These are phyloP conservation scores for Wickerhamomyces hampshirensis DNA, from an alignment of 805 yeast species.

Conservation along the genomic window DNA sequence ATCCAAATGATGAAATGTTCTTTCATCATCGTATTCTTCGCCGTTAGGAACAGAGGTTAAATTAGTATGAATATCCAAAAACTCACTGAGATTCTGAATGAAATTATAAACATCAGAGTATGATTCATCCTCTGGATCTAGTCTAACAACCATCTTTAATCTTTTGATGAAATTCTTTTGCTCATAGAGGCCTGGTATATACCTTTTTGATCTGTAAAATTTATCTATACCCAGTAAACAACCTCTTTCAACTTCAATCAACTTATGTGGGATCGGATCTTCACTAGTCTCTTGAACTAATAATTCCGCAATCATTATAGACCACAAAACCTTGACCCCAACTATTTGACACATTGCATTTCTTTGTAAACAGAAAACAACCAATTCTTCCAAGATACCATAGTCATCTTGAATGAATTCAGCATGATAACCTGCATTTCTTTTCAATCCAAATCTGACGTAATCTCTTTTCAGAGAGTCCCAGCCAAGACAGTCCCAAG, in stretches of 20 bases:
- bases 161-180: constrained; percentile 48
- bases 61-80: constrained; percentile 60
- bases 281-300: constrained; percentile 52
- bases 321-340: constrained; percentile 67
- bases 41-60: constrained; percentile 73
- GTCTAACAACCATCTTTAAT: constrained; percentile 42
- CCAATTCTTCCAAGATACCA: constrained; percentile 56
- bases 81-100: constrained; percentile 51
- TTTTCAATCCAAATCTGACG: constrained; percentile 52
- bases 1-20: constrained; percentile 73
- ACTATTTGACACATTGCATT: constrained; percentile 54
- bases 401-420: constrained; percentile 55
- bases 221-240: constrained; percentile 61
- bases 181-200: constrained; percentile 51
- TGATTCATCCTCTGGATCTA: constrained; percentile 65
- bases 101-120: constrained; percentile 44
- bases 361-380: constrained; percentile 65
- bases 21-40: constrained; percentile 80
- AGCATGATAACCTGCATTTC: constrained; percentile 68
- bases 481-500: constrained; percentile 78
- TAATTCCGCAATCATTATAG: constrained; percentile 64
- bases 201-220: constrained; percentile 51
- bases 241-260: constrained; percentile 58
- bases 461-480: constrained; percentile 49
- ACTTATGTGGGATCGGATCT: constrained; percentile 47